These are phyloP conservation scores for Aspergillus aculeatinus DNA, from an alignment of 2,329 filamentous ascomycete genomes.

Conservation along the genomic window DNA sequence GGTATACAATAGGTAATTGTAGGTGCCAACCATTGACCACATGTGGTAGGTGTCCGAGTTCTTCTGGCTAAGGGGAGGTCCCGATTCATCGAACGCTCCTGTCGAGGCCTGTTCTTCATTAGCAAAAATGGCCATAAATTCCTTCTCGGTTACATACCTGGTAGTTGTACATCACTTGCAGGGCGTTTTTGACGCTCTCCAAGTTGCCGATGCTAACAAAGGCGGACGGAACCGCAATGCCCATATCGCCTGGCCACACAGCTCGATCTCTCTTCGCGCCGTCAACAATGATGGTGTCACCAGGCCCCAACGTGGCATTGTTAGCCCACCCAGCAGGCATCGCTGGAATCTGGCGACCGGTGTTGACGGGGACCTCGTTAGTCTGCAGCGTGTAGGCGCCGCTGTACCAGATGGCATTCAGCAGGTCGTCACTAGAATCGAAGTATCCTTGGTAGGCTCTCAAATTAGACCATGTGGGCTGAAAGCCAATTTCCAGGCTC, in stretches of 20 bases:
- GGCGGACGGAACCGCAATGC: slow-evolving; percentile 47
- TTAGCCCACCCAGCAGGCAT: slow-evolving; percentile 39
- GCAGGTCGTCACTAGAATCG: slow-evolving; percentile 49
- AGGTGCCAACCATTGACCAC: slow-evolving; percentile 58
- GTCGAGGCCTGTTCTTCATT: slow-evolving; percentile 26
- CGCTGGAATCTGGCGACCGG: slow-evolving; percentile 37
- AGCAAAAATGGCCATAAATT: not conserved
- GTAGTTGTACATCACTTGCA: slow-evolving; percentile 50
- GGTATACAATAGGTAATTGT: slow-evolving; percentile 59
- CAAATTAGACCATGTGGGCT: slow-evolving; percentile 54
- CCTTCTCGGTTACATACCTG: slow-evolving; percentile 27
- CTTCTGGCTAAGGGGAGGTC: slow-evolving; percentile 35
- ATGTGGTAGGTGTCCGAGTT: slow-evolving; percentile 43
- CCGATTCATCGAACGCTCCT: slow-evolving; percentile 37
- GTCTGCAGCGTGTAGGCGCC: slow-evolving; percentile 56
- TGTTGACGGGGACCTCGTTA: slow-evolving; percentile 41
- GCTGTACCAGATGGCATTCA: slow-evolving; percentile 60
- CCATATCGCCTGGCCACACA: slow-evolving; percentile 53
- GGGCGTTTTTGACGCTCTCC: slow-evolving; percentile 49
- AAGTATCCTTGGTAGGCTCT: slow-evolving; percentile 56
- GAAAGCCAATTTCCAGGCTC: slow-evolving; percentile 48
- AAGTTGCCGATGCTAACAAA: slow-evolving; percentile 47
- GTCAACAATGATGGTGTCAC: slow-evolving; percentile 46
- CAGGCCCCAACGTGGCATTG: slow-evolving; percentile 41
- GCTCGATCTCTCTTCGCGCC: slow-evolving; percentile 46